These are phyloP conservation scores for Kluyveromyces sp. DNA, from an alignment of 1,139 yeast species.

Conservation along the genomic window DNA sequence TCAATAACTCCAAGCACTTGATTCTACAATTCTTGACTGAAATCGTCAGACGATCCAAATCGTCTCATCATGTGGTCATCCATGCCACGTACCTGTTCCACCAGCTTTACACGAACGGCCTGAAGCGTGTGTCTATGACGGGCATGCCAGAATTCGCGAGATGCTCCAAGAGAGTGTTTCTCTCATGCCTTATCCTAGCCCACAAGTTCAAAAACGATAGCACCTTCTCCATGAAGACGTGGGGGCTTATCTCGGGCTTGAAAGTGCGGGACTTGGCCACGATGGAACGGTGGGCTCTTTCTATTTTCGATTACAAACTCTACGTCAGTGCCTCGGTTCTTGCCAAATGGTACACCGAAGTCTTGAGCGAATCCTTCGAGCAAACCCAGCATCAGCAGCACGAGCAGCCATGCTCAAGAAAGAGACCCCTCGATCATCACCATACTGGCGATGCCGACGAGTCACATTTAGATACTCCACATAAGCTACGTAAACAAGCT, in stretches of 20 bases:
- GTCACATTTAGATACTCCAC: neutral
- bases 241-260: slow-evolving; percentile 28
- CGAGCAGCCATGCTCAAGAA: neutral
- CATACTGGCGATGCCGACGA: neutral
- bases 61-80: slow-evolving; percentile 17
- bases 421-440: neutral
- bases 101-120: slow-evolving; percentile 13
- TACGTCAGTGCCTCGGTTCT: neutral
- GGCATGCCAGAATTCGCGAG: slow-evolving; percentile 23
- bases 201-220: slow-evolving; percentile 28
- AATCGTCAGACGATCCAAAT: slow-evolving; percentile 25
- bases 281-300: slow-evolving; percentile 29
- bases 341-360: neutral
- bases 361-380: neutral
- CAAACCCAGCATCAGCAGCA: no score
- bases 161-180: slow-evolving; percentile 25
- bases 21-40: slow-evolving; percentile 18
- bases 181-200: slow-evolving; percentile 24
- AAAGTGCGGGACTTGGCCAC: slow-evolving; percentile 16
- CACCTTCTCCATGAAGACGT: slow-evolving; percentile 26
- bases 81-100: slow-evolving; percentile 22
- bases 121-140: slow-evolving; percentile 1
- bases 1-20: slow-evolving; percentile 10
- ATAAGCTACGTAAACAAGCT: neutral
- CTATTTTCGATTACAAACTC: slow-evolving; percentile 17